Percentiles rank a stretch among this genome's conserved stretches.
These are phyloP conservation scores for Lachnellula cervina DNA, from an alignment of 2,329 filamentous ascomycete species.

Conservation along the genomic window DNA sequence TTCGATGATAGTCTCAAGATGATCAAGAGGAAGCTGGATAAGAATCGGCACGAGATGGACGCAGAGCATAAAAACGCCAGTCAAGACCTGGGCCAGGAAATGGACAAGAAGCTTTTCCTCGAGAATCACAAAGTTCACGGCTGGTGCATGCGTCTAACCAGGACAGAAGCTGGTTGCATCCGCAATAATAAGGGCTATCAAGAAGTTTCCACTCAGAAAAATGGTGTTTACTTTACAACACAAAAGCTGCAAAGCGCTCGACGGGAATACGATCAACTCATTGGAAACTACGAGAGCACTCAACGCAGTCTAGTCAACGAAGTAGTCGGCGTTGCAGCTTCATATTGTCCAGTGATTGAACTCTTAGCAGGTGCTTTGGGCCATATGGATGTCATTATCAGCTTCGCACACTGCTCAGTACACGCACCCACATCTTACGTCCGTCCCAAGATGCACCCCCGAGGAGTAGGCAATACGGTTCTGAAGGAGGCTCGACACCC, in stretches of 20 bases:
- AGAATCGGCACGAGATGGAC: constrained; percentile 75
- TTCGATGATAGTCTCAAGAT: constrained; percentile 85
- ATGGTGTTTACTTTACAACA: constrained; percentile 97
- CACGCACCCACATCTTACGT: constrained; percentile 91
- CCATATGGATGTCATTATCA: constrained; percentile 91
- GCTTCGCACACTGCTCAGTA: constrained; percentile 87
- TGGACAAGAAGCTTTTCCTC: constrained; percentile 97
- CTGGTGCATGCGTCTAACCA: constrained; percentile 91
- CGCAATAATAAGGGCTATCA: constrained; percentile 86
- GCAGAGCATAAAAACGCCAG: constrained; percentile 73
- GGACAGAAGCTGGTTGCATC: constrained; percentile 87
- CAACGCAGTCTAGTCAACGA: constrained; percentile 88
- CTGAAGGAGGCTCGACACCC: constrained; percentile 93
- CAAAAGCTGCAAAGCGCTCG: constrained; percentile 72
- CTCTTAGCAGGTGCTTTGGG: constrained; percentile 81
- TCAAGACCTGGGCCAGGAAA: constrained; percentile 79
- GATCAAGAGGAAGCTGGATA: constrained; percentile 90
- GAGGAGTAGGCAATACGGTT: constrained; percentile 81
- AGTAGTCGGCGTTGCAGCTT: constrained; percentile 88
- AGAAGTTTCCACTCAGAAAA: constrained; percentile 97
- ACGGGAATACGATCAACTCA: constrained; percentile 89
- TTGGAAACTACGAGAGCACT: constrained; percentile 90
- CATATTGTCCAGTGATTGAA: constrained; percentile 90
- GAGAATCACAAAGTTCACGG: constrained; percentile 95
- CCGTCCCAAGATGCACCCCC: constrained; percentile 81